phyloP scores from a whole-genome alignment of 352 stramenopile species.

The Phytopythium montanum region DNA sequence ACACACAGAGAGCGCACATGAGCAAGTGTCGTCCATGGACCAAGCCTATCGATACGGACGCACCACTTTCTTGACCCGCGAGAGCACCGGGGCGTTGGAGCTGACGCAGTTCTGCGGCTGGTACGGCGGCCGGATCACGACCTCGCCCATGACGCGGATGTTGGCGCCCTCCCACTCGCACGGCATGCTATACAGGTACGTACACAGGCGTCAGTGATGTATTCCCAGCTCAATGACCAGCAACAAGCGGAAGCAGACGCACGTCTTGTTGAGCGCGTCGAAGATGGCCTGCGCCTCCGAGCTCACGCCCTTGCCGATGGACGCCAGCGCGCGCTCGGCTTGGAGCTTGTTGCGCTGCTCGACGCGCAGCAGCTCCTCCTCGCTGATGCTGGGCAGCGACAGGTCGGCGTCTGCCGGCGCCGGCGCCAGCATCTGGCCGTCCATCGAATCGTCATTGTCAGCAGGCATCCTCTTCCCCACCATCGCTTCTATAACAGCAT shows the following conservation, averaged over 20 bases:
- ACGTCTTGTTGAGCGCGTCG: conserved; percentile 89
- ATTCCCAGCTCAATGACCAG: background rate
- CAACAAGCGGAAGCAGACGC: conserved; percentile 8
- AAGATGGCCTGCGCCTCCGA: conserved; percentile 78
- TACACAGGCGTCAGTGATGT: background rate
- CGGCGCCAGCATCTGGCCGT: conserved; percentile 43
- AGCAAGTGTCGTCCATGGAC: background rate
- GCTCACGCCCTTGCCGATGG: conserved; percentile 74
- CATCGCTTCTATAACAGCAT: too few relatives aligned
- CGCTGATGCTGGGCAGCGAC: conserved; percentile 46
- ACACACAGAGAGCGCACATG: background rate
- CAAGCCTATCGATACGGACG: conserved; percentile 8
- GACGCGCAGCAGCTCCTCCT: conserved; percentile 68
- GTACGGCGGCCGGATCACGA: conserved; percentile 84
- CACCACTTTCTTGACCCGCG: conserved; percentile 85
- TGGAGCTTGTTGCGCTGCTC: conserved; percentile 75
- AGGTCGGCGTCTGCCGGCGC: conserved; percentile 40
- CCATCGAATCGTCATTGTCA: background rate
- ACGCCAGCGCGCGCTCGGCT: conserved; percentile 67
- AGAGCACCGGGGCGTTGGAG: conserved; percentile 67
- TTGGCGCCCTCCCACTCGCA: conserved; percentile 79
- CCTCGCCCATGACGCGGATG: conserved; percentile 84
- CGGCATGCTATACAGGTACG: conserved; percentile 64
- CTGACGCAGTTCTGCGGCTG: conserved; percentile 76
- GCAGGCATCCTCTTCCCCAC: background rate